Conservation (phyloP, 163 green algal species). For the Volvox carteri region DNA sequence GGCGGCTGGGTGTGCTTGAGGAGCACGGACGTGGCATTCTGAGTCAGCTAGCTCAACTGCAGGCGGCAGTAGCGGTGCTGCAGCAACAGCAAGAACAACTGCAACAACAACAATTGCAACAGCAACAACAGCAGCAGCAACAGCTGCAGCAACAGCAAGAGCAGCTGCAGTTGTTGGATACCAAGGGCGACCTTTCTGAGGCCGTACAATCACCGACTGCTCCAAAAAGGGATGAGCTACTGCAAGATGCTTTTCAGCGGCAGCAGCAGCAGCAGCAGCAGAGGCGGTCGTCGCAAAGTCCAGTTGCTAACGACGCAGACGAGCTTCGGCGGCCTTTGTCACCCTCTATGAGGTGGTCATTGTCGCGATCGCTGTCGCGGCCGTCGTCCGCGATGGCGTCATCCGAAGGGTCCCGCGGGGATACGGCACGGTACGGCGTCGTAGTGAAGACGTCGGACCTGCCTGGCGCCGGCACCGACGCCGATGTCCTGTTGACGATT, state of each 20-base stretch:
- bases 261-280: neutral
- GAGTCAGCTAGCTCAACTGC: neutral
- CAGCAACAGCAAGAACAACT: neutral
- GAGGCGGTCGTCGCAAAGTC: neutral
- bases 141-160: neutral
- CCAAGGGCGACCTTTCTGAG: no score
- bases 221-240: neutral
- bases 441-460: slow-evolving; percentile 62
- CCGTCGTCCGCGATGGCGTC: neutral
- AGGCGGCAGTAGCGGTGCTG: slow-evolving; percentile 14
- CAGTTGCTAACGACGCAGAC: no score
- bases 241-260: neutral
- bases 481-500: slow-evolving; percentile 61
- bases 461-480: slow-evolving; percentile 69
- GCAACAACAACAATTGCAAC: neutral
- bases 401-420: neutral
- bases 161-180: no score
- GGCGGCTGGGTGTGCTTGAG: neutral
- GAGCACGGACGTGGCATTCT: neutral
- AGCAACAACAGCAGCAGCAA: neutral
- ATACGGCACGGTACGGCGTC: slow-evolving; percentile 29
- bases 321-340: neutral
- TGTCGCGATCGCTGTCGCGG: neutral
- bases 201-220: no score
- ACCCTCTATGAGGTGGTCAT: no score